These are phyloP conservation scores for Kwoniella sp. DNA, from an alignment of 768 basidiomycete genomes.

Conservation along the genomic window DNA sequence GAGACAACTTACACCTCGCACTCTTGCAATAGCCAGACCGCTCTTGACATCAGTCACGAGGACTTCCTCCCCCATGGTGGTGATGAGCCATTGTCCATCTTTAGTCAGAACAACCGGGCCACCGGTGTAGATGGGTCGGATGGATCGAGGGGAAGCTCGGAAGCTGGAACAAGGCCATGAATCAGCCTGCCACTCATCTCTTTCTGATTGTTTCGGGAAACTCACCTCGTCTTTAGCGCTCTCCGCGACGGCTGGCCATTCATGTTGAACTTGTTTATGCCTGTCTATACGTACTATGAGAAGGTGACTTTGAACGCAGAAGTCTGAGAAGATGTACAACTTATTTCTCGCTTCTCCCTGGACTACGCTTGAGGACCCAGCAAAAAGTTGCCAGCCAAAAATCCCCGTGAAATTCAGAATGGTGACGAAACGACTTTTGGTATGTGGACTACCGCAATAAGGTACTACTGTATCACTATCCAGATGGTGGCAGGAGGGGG, in stretches of 20 bases:
- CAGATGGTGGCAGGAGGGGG: no score
- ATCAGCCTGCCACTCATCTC: background rate
- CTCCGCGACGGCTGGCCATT: constrained; percentile 30
- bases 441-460: background rate
- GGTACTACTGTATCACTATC: background rate
- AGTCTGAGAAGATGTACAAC: no score
- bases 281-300: no score
- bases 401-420: background rate
- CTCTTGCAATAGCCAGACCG: constrained; percentile 75
- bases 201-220: background rate
- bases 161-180: constrained; percentile 29
- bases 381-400: constrained; percentile 3
- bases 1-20: constrained; percentile 79
- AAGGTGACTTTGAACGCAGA: no score
- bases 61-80: constrained; percentile 83
- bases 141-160: constrained; percentile 52
- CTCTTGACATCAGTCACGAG: constrained; percentile 76
- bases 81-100: constrained; percentile 78
- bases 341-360: no score
- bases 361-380: no score
- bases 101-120: constrained; percentile 78
- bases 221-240: constrained; percentile 46
- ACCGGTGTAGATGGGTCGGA: constrained; percentile 77
- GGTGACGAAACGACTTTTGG: constrained; percentile 2
- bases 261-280: constrained; percentile 25